phyloP scores from a whole-genome alignment of 352 stramenopile genomes.

The Sclerospora graminicola region DNA sequence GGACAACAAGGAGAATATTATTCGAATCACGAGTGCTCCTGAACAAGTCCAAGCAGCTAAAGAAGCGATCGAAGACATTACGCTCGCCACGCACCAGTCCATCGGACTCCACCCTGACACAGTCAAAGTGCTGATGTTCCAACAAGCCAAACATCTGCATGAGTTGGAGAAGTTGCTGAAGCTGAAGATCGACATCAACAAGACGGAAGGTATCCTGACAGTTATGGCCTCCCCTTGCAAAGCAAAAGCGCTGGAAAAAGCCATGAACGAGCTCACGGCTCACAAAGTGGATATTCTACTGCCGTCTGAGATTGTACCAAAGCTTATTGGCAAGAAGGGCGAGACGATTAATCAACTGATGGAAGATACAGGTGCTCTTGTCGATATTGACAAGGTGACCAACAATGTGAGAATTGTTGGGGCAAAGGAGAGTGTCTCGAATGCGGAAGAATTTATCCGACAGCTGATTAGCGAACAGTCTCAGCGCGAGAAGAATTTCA shows the following conservation, averaged over 20 bases:
- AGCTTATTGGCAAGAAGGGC: constrained; percentile 79
- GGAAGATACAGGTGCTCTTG: constrained; percentile 58
- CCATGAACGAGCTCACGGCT: constrained; percentile 42
- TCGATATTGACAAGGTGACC: constrained; percentile 74
- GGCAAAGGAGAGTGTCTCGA: constrained; percentile 40
- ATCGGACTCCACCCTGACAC: constrained; percentile 71
- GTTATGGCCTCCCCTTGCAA: constrained; percentile 41
- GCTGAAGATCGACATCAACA: constrained; percentile 65
- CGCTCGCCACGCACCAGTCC: constrained; percentile 46
- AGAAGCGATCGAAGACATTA: constrained; percentile 54
- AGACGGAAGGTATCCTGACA: constrained; percentile 51
- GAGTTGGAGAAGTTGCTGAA: constrained; percentile 45
- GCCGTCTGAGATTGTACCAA: constrained; percentile 64
- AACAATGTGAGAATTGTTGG: constrained; percentile 60
- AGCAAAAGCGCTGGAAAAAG: constrained; percentile 36
- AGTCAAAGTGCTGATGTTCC: constrained; percentile 66
- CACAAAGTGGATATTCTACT: constrained; percentile 49
- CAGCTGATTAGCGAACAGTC: constrained; percentile 56
- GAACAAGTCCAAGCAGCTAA: constrained; percentile 31
- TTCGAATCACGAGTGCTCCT: constrained; percentile 45
- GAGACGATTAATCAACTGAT: constrained; percentile 80
- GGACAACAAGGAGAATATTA: constrained; percentile 38
- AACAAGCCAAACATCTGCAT: constrained; percentile 64
- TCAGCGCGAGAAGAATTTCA: constrained; percentile 45
- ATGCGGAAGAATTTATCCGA: constrained; percentile 46